Evolutionary conservation across 495 filamentous ascomycete species (phyloP), one percentile per base, ranked within the genome.

Genomic region (Penicillium steckii): DNA sequence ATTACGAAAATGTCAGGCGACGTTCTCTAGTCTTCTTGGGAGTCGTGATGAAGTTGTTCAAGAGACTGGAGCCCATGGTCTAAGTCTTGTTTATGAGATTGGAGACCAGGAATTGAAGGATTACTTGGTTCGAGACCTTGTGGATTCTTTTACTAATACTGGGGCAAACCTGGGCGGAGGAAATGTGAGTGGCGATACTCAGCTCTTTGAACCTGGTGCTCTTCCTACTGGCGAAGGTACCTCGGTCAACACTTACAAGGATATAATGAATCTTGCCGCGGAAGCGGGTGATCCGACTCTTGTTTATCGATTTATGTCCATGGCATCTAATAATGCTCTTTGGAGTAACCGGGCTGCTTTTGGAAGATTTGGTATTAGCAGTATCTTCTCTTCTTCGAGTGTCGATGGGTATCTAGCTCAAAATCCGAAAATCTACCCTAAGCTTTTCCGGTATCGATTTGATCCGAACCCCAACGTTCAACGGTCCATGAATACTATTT

Each of bases 291-390:
- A 97, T 63, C 89, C 91, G 23, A 94, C 89, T 51, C 78, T 98
- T 3, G 90, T 97, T 7, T 98, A 98, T 69, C 87, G 91, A 49
- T 96, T 97, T 67, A 98, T 98, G 94, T 90, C 90, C 1, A 72
- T 98, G 52, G 94, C 94, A 2, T 87, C 90, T 1, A 94, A 96
- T 56, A 95, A 95, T 48, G 90, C 92, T 1, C 89, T 95, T 26
- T 98, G 94, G 94, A 91, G 91, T 3, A 95, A 89, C 18, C 84
- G 94, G 19, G 93, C 94, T 2, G 92, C 94, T 1, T 96, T 98
- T 68, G 93, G 94, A 13, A 82, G 91, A 13, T 95, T 97, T 56
- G 94, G 94, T 2, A 80, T 98, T 48, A 93, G 89, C 62, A 92
- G 80, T 49, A 91, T 98, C 43, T 80, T 98, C 41, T 94, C 90